Percentiles rank a stretch among this genome's conserved stretches.
These are phyloP conservation scores for Quercus lobata DNA, from an alignment of 331 rosid species.

Conservation along the genomic window DNA sequence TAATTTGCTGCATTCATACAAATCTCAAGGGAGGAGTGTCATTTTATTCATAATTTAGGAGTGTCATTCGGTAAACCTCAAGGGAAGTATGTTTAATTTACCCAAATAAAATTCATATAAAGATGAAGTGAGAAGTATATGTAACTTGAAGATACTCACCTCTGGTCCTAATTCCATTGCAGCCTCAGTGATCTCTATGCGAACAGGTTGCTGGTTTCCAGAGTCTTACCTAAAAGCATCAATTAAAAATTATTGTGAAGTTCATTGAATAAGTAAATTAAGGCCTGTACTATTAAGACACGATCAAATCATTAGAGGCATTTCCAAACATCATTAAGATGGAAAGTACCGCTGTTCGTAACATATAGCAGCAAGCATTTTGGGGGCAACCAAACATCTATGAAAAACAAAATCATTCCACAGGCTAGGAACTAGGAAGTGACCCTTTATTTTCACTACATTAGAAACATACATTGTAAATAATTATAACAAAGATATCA, in stretches of 20 bases:
- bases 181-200: conserved; percentile 74
- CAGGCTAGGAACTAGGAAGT: neutral
- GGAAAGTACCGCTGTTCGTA: neutral
- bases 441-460: neutral
- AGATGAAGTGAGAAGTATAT: neutral
- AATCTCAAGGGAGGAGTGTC: no score
- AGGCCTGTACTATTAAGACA: neutral
- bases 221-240: conserved; percentile 57
- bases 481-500: neutral
- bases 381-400: neutral
- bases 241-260: conserved; percentile 8
- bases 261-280: conserved; percentile 10
- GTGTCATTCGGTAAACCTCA: no score
- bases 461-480: neutral
- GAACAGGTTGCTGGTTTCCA: conserved; percentile 73
- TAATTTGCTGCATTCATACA: no score
- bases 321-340: neutral
- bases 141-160: conserved; percentile 35
- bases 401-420: neutral
- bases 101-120: neutral
- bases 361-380: neutral
- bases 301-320: neutral
- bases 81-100: neutral
- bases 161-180: conserved; percentile 80
- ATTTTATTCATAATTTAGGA: no score